Percentiles rank a stretch among this genome's conserved stretches.
Evolutionary conservation across 106 monocot genomes (phyloP).

Genomic region (Phalaenopsis aphrodite): DNA sequence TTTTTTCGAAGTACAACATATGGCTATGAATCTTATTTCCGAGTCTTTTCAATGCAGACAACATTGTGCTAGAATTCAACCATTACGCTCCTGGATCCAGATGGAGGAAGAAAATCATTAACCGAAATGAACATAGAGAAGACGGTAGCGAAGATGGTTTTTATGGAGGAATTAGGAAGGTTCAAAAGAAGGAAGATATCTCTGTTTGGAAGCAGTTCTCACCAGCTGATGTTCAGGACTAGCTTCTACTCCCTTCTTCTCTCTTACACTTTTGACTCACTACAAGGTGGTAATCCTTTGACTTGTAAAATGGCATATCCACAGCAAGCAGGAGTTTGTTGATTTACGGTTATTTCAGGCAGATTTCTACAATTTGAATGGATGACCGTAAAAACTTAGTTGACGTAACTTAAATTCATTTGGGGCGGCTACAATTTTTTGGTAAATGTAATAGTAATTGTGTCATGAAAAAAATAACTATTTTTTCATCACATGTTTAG

Average conservation of each 20-base stretch:
- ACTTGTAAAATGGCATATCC: too few species aligned
- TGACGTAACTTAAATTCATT: too few species aligned
- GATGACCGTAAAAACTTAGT: too few species aligned
- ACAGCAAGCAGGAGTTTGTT: too few species aligned
- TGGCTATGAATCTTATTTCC: not conserved
- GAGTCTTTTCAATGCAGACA: constrained; percentile 21
- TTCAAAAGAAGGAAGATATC: constrained; percentile 42
- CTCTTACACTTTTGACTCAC: not conserved
- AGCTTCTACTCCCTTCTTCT: not conserved
- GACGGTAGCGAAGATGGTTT: constrained; percentile 62
- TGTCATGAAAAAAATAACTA: too few species aligned
- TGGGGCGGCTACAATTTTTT: too few species aligned
- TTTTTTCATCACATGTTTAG: too few species aligned
- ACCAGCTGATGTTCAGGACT: constrained; percentile 39
- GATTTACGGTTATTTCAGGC: too few species aligned
- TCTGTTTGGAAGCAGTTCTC: constrained; percentile 38
- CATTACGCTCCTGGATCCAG: constrained; percentile 41
- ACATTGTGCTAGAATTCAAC: constrained; percentile 47
- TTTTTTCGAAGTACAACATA: not conserved
- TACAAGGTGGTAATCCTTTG: too few species aligned
- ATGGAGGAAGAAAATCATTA: constrained; percentile 37
- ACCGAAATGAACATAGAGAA: constrained; percentile 39
- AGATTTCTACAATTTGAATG: too few species aligned
- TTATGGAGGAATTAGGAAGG: constrained; percentile 68
- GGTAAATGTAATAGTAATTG: too few species aligned